These are phyloP conservation scores for Spergularia marina DNA, from an alignment of 148 eudicot genomes.

Conservation along the genomic window DNA sequence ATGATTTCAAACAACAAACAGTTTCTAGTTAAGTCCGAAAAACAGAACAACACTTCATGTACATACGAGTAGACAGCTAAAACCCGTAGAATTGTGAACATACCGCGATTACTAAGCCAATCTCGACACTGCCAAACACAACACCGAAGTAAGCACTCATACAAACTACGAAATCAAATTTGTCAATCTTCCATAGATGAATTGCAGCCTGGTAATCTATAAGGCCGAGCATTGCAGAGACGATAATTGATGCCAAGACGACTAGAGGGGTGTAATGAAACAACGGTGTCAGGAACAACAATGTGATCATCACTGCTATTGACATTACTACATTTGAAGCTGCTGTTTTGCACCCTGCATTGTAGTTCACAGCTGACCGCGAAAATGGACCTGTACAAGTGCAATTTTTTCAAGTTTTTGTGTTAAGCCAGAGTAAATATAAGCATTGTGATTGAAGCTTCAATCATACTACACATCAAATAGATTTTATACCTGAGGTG, in stretches of 20 bases:
- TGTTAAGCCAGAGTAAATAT: too few relatives aligned
- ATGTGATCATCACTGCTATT: conserved; percentile 75
- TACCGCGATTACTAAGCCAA: conserved; percentile 80
- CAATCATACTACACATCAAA: too few relatives aligned
- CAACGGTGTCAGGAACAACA: conserved; percentile 66
- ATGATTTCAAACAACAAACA: neutral
- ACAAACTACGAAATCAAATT: conserved; percentile 80
- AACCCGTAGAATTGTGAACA: neutral
- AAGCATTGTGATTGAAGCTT: too few relatives aligned
- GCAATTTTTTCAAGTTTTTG: too few relatives aligned
- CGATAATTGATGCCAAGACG: conserved; percentile 73
- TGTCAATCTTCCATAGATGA: conserved; percentile 79
- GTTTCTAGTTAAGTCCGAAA: neutral
- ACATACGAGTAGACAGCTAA: too few relatives aligned
- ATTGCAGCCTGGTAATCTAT: conserved; percentile 74
- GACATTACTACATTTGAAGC: conserved; percentile 93
- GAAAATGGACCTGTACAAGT: conserved; percentile 78
- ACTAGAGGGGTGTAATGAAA: conserved; percentile 88
- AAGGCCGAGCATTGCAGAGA: conserved; percentile 90
- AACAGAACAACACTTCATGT: neutral
- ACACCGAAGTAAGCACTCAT: conserved; percentile 78
- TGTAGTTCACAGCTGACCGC: conserved; percentile 92
- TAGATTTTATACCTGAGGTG: conserved; percentile 21
- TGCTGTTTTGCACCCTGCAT: conserved; percentile 94
- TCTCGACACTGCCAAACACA: conserved; percentile 74